Percentiles rank a stretch among this genome's conserved stretches.
These are phyloP conservation scores for Mitragyna speciosa DNA, from an alignment of 257 asterid genomes.

Conservation along the genomic window DNA sequence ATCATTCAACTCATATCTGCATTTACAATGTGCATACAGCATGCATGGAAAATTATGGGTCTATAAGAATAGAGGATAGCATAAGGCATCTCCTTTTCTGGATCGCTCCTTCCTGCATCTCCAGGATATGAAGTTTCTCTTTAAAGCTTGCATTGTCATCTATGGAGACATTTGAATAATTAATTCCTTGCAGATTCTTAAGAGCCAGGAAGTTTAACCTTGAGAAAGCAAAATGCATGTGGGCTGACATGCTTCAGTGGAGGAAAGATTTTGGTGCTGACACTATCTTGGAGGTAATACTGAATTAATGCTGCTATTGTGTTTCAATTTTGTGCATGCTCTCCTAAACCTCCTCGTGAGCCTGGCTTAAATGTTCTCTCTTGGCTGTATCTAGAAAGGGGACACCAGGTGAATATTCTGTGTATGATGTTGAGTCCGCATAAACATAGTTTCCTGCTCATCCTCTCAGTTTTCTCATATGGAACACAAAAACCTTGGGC, in stretches of 20 bases:
- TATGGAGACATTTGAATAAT: slow-evolving; percentile 1
- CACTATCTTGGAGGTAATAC: slow-evolving; percentile 60
- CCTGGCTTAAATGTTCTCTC: neutral
- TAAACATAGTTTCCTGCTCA: too few relatives aligned
- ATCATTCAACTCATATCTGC: neutral
- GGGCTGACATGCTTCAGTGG: slow-evolving; percentile 86
- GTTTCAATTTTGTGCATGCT: neutral
- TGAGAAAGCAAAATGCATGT: slow-evolving; percentile 60
- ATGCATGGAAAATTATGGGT: neutral
- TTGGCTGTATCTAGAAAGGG: neutral
- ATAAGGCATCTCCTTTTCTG: neutral
- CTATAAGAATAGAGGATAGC: neutral
- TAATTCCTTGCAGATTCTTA: slow-evolving; percentile 50
- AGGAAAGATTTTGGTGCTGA: slow-evolving; percentile 64
- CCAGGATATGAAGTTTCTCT: neutral
- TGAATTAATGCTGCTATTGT: neutral
- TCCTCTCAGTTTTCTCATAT: too few relatives aligned
- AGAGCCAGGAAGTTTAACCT: slow-evolving; percentile 72
- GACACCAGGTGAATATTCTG: too few relatives aligned
- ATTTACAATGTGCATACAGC: neutral
- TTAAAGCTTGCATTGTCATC: neutral
- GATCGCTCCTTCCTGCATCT: neutral
- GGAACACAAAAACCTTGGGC: too few relatives aligned
- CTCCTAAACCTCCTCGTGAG: neutral
- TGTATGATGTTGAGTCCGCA: too few relatives aligned